Conservation (phyloP, 352 stramenopile genomes). For the Phytopythium helicoides region DNA sequence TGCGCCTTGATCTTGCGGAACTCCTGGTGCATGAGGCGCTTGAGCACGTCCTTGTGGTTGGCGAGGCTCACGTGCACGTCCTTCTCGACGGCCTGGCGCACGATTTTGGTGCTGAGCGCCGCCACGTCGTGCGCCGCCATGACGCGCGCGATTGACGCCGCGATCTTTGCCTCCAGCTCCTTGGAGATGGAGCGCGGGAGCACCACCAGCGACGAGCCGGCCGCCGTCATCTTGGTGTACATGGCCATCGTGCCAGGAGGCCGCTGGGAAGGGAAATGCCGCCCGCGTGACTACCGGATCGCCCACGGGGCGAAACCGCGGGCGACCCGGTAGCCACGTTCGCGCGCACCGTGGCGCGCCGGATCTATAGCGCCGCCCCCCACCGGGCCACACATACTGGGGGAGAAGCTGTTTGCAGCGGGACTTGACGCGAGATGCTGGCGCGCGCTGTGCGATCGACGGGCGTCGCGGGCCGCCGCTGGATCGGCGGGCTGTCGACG, state of each 20-base stretch:
- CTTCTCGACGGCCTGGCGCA: slow-evolving; percentile 84
- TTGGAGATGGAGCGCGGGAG: slow-evolving; percentile 79
- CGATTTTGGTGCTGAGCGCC: slow-evolving; percentile 75
- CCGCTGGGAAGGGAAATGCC: no score
- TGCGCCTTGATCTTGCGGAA: slow-evolving; percentile 73
- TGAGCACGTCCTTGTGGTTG: slow-evolving; percentile 88
- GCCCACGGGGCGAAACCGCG: no score
- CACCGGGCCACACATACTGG: no score
- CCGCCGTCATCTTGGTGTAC: slow-evolving; percentile 79
- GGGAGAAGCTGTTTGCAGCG: no score
- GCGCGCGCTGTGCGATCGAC: slow-evolving; percentile 33
- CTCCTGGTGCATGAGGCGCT: slow-evolving; percentile 86
- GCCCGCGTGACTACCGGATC: no score
- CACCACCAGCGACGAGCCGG: slow-evolving; percentile 64
- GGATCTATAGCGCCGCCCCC: no score
- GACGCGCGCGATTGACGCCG: slow-evolving; percentile 59
- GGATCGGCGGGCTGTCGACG: slow-evolving; percentile 48
- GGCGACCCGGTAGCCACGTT: no score
- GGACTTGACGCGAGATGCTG: no score
- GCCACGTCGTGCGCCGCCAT: slow-evolving; percentile 63
- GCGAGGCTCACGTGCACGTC: slow-evolving; percentile 81
- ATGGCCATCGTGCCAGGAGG: slow-evolving; percentile 53
- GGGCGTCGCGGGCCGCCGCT: slow-evolving; percentile 32
- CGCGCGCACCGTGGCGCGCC: no score
- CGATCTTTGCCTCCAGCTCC: slow-evolving; percentile 80